phyloP scores from a whole-genome alignment of 2,329 filamentous ascomycete genomes.

The Botrytis aclada region DNA sequence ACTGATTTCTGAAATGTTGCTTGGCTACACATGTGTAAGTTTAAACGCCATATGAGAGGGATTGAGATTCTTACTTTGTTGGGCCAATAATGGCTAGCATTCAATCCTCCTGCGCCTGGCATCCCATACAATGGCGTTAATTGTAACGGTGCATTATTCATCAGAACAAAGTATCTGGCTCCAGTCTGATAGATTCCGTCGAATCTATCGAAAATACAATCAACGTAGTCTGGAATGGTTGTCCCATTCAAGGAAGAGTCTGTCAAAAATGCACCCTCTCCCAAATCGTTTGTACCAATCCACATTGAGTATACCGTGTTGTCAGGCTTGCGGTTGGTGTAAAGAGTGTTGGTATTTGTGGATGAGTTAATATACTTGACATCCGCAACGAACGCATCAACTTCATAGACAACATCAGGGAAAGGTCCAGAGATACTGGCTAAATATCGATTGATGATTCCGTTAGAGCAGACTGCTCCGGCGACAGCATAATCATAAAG shows the following conservation, averaged over 20 bases:
- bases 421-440: conserved; percentile 51
- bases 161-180: conserved; percentile 67
- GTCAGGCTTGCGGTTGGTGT: conserved; percentile 45
- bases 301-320: conserved; percentile 73
- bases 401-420: conserved; percentile 61
- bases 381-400: conserved; percentile 56
- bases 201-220: conserved; percentile 65
- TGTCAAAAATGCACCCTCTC: conserved; percentile 61
- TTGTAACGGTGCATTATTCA: conserved; percentile 67
- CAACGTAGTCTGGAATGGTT: conserved; percentile 61
- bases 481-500: conserved; percentile 69
- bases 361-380: conserved; percentile 37
- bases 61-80: conserved; percentile 30
- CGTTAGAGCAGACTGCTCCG: conserved; percentile 70
- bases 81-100: conserved; percentile 46
- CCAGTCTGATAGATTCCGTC: conserved; percentile 63
- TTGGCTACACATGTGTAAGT: conserved; percentile 42
- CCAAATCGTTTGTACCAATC: conserved; percentile 81
- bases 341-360: conserved; percentile 41
- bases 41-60: not conserved
- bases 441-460: conserved; percentile 57
- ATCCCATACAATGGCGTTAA: conserved; percentile 64
- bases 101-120: conserved; percentile 43
- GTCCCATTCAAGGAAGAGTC: conserved; percentile 57
- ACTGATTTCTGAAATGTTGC: conserved; percentile 48